Evolutionary conservation across 2,329 filamentous ascomycete species (phyloP), one percentile per base, ranked within the genome.

Genomic region (Fusarium pseudoanthophilum): DNA sequence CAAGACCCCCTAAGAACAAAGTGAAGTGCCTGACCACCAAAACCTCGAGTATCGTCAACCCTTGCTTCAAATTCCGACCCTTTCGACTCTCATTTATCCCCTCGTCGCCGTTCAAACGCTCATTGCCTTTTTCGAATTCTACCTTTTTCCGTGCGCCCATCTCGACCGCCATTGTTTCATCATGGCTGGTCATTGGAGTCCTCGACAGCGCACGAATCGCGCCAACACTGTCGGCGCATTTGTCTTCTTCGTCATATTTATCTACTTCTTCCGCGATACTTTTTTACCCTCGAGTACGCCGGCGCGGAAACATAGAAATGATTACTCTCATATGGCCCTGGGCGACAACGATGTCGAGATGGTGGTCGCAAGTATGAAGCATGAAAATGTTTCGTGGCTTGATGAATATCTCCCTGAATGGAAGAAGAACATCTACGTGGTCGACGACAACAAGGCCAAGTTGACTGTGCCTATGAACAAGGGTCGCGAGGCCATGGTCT

Each of bases 371-470:
- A 78, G 78, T 66, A 81, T 79, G 77, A 79, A 78, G 67, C 74
- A 77, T 61, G 80, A 81, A 65, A 74, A 80, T 57, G 65, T 77
- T 39, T 80, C 82, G 21, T 87, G 85, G 85, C 77, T 86, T 14
- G 71, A 82, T 58, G 76, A 80, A 46, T 80, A 83, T 70, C 79
- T 86, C 5, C 80, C 80, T 26, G 80, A 82, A 52, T 89, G 87
- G 87, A 82, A 84, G 66, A 85, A 86, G 77, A 87, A 83, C 66
- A 83, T 89, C 65, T 90, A 90, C 77, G 83, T 88, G 32, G 87
- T 87, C 58, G 84, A 90, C 72, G 83, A 88, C 73, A 80, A 83
- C 37, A 71, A 70, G 10, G 86, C 87, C 7, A 69, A 81, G 26
- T 79, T 88, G 69, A 87, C 84, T 0, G 86, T 90, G 20, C 81